Evolutionary conservation across 1,284 basidiomycete species (phyloP).

Genomic region (Rhodotorula sp.): DNA sequence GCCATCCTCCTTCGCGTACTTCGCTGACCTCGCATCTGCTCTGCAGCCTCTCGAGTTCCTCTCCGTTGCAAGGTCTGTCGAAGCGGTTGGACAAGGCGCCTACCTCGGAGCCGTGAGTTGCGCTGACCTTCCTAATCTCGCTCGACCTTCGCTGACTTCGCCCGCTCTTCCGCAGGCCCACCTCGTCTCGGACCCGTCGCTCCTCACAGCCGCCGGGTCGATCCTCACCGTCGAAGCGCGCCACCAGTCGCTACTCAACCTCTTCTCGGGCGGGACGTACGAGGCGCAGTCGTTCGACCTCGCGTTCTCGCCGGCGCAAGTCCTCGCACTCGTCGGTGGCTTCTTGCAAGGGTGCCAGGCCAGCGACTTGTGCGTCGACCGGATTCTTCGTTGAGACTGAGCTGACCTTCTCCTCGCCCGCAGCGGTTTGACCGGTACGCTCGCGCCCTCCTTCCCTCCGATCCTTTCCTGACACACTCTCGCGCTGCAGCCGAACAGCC

Average conservation of each 20-base stretch:
- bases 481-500: constrained; percentile 59
- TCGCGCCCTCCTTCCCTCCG: not conserved
- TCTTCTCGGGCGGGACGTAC: constrained; percentile 61
- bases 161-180: constrained; percentile 1
- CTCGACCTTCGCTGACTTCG: not conserved
- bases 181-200: constrained; percentile 54
- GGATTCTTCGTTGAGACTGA: too few relatives aligned
- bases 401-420: constrained; percentile 48
- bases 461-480: constrained; percentile 7
- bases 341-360: constrained; percentile 67
- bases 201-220: constrained; percentile 67
- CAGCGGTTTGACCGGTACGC: constrained; percentile 50
- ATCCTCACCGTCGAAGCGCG: constrained; percentile 74
- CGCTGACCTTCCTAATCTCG: not conserved
- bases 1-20: not conserved
- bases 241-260: constrained; percentile 66
- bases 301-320: constrained; percentile 63
- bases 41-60: constrained; percentile 60
- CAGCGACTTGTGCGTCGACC: constrained; percentile 53
- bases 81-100: constrained; percentile 67
- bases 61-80: constrained; percentile 70
- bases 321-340: constrained; percentile 66
- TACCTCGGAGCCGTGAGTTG: constrained; percentile 60
- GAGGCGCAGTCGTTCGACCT: constrained; percentile 71
- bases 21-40: not conserved